Conservation (phyloP, 495 filamentous ascomycete genomes). For the Neurospora cerealis region DNA sequence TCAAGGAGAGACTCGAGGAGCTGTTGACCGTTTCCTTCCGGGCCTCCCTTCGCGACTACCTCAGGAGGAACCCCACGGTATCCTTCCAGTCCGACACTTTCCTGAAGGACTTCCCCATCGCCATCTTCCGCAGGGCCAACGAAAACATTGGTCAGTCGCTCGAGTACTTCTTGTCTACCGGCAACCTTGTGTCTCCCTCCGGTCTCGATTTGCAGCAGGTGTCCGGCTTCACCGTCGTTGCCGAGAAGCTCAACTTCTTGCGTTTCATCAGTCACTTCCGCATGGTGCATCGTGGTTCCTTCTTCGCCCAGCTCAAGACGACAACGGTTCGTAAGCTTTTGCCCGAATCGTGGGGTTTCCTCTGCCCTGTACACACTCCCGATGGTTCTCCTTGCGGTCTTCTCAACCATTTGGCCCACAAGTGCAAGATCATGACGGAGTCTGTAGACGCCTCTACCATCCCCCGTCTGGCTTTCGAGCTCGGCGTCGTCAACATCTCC, state of each 20-base stretch:
- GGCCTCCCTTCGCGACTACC: slow-evolving; percentile 56
- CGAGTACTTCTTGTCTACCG: slow-evolving; percentile 94
- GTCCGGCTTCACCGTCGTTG: slow-evolving; percentile 91
- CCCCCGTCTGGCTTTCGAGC: slow-evolving; percentile 57
- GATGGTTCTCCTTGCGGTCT: slow-evolving; percentile 92
- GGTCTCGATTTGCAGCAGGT: slow-evolving; percentile 90
- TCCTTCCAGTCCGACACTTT: slow-evolving; percentile 65
- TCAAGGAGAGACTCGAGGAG: slow-evolving; percentile 91
- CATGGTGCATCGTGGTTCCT: slow-evolving; percentile 97
- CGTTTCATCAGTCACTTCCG: slow-evolving; percentile 98
- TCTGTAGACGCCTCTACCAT: slow-evolving; percentile 60
- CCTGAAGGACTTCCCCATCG: slow-evolving; percentile 63
- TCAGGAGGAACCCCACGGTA: slow-evolving; percentile 48
- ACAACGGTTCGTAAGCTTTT: slow-evolving; percentile 92
- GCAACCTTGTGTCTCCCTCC: slow-evolving; percentile 81
- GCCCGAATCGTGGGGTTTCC: slow-evolving; percentile 94
- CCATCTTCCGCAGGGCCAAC: slow-evolving; percentile 67
- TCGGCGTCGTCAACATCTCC: slow-evolving; percentile 64
- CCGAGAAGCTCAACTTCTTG: slow-evolving; percentile 98
- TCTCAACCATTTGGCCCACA: slow-evolving; percentile 91
- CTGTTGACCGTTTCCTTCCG: slow-evolving; percentile 59
- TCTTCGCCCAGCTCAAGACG: slow-evolving; percentile 95
- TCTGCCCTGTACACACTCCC: slow-evolving; percentile 95
- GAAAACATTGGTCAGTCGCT: slow-evolving; percentile 78
- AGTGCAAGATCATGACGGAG: slow-evolving; percentile 77